Base-by-base conservation (phyloP, 139 green algal species). In the Trebouxia sp. region DNA sequence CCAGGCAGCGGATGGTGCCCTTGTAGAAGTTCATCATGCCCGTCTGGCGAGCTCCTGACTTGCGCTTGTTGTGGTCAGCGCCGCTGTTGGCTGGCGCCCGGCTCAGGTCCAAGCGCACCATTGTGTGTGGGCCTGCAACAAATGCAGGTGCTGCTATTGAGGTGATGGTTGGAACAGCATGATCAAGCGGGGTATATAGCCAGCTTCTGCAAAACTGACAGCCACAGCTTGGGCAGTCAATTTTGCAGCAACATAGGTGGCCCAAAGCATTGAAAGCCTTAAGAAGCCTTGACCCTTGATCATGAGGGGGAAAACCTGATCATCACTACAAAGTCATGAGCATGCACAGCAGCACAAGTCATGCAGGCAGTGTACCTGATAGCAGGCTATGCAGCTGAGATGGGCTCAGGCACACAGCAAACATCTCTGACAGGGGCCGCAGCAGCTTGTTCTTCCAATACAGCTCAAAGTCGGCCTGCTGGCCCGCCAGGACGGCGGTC, bases 361-460 rank as follows among this genome's bases (percentile, higher is more conserved):
- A n/a, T 62, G 1, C 28, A 9, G n/a, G 51, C 74, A 66, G 24
- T 15, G 1, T 43, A 65, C 55, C 65, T 75, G 75, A 47, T 32
- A 62, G 55, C 26, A 75, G 30, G 15, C 9, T 65, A 20, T 85
- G 76, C 56, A 89, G 65, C 30, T 65, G 41, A 5, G 65, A 5
- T 5, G 83, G 80, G 15, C 47, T 42, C 15, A 93, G 65, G 37
- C 84, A 88, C 41, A 65, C 55, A 6, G 83, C 65, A 32, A 93
- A 85, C 28, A 93, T 45, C 81, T 93, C 89, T 48, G 70, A 69
- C 45, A 93, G 67, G 1, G 87, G 88, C 6, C 66, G 75, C 76
- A 83, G 70, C 79, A 94, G 69, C 81, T 95, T 95, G 84, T 92
- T 88, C 32, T 55, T 76, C 85, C 83, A 97, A 87, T 96, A 96